Evolutionary conservation across 2,329 filamentous ascomycete species (phyloP), one percentile per base, ranked within the genome.

Genomic region (Colletotrichum kahawae): DNA sequence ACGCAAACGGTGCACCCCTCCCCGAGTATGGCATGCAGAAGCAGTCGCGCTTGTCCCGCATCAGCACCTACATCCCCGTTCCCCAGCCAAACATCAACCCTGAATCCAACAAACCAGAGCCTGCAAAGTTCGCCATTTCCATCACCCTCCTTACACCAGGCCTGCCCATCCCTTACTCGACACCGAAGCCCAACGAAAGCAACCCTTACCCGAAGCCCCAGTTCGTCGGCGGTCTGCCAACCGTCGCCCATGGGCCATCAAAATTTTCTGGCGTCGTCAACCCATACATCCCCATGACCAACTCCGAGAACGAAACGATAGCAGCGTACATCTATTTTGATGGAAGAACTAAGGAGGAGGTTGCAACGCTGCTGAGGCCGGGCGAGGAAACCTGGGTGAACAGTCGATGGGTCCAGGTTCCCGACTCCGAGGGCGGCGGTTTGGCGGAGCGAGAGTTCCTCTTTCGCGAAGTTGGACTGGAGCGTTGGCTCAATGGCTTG

Each of bases 361-460:
- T 99, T 4, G 97, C 97, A 67, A 99, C 97, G 14, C 88, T 99
- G 72, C 88, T 99, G 67, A 91, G 97, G 70, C 94, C 96, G 14
- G 96, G 97, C 29, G 97, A 98, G 83, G 97, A 99, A 86, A 99
- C 97, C 3, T 99, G 97, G 97, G 97, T 99, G 29, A 99, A 98
- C 82, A 98, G 95, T 71, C 91, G 97, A 80, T 99, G 97, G 97
- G 97, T 99, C 65, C 96, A 97, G 82, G 92, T 99, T 8, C 95
- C 96, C 4, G 93, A 96, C 33, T 92, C 93, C 29, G 96, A 98
- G 85, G 96, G 96, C 36, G 97, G 97, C 65, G 97, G 97, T 56
- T 91, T 99, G 60, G 97, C 97, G 34, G 97, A 99, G 87, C 92
- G 97, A 78, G 97, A 99, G 83, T 99, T 99, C 79, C 87, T 99